These are phyloP conservation scores for Eucalyptus pumila DNA, from an alignment of 345 rosid species.

Conservation along the genomic window DNA sequence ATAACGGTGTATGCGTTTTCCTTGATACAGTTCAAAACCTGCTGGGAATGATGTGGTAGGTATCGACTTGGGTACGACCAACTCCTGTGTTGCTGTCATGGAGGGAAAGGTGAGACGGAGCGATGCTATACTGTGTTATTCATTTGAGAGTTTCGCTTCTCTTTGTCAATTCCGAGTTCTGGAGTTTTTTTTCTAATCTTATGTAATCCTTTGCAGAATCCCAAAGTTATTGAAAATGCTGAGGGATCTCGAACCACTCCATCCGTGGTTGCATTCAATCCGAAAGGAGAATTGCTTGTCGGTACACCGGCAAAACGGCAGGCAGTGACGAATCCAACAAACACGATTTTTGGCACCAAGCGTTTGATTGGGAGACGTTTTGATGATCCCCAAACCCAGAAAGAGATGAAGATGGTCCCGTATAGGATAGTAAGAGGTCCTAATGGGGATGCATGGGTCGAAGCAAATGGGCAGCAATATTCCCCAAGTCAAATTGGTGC, in stretches of 20 bases:
- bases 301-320: conserved; percentile 34
- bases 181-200: background rate
- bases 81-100: conserved; percentile 10
- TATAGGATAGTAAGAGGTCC: conserved; percentile 19
- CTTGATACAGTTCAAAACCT: background rate
- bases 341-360: conserved; percentile 22
- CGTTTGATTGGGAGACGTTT: conserved; percentile 25
- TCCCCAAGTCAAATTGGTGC: conserved; percentile 30
- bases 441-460: conserved; percentile 34
- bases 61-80: conserved; percentile 9
- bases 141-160: background rate
- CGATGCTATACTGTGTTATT: background rate
- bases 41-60: conserved; percentile 6
- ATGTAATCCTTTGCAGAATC: background rate
- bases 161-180: background rate
- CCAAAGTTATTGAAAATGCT: conserved; percentile 27
- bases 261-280: conserved; percentile 23
- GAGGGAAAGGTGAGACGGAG: conserved; percentile 2
- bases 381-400: conserved; percentile 19
- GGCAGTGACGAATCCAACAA: conserved; percentile 24
- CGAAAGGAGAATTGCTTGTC: conserved; percentile 16
- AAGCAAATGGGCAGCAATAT: conserved; percentile 17
- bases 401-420: conserved; percentile 26
- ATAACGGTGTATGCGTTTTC: background rate
- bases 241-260: conserved; percentile 31